Percentiles rank a stretch among this genome's conserved stretches.
These are phyloP conservation scores for Grosmannia clavigera DNA, from an alignment of 2,329 filamentous ascomycete species.

Conservation along the genomic window DNA sequence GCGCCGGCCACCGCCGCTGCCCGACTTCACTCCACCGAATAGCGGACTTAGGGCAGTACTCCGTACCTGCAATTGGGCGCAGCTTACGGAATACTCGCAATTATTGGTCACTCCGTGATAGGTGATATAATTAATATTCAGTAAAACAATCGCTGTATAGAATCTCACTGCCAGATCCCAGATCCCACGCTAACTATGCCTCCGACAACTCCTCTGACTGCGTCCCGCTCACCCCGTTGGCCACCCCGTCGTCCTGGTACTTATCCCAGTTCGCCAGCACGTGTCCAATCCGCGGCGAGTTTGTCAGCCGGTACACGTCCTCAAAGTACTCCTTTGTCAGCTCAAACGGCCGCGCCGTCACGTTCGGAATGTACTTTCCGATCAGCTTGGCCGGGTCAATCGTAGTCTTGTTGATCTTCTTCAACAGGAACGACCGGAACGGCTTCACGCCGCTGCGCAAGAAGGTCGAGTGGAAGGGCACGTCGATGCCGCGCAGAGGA, in stretches of 20 bases:
- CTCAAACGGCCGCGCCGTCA: slow-evolving; percentile 90
- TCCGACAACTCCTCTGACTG: neutral
- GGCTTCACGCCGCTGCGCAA: slow-evolving; percentile 96
- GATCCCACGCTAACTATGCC: slow-evolving; percentile 2
- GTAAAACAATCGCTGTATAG: no score
- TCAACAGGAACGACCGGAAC: slow-evolving; percentile 94
- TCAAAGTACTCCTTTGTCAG: slow-evolving; percentile 98
- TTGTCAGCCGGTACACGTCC: slow-evolving; percentile 92
- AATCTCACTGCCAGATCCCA: neutral
- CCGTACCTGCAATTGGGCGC: neutral
- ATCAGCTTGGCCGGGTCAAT: slow-evolving; percentile 95
- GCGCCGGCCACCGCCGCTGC: neutral
- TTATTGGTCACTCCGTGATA: neutral
- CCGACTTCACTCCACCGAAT: neutral
- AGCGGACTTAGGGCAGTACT: neutral
- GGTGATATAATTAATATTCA: neutral
- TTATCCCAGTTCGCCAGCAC: slow-evolving; percentile 80
- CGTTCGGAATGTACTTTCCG: slow-evolving; percentile 98
- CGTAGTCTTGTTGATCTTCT: slow-evolving; percentile 99
- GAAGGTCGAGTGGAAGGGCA: slow-evolving; percentile 98
- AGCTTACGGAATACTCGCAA: neutral
- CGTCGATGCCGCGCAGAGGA: slow-evolving; percentile 91
- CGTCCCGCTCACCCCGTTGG: slow-evolving; percentile 11
- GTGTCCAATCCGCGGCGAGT: slow-evolving; percentile 63
- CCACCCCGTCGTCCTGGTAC: slow-evolving; percentile 42